A percentile compares a stretch with the other conserved stretches of the same genome.
These are phyloP conservation scores for Exophiala bonariae DNA, from an alignment of 2,329 filamentous ascomycete species.

Conservation along the genomic window DNA sequence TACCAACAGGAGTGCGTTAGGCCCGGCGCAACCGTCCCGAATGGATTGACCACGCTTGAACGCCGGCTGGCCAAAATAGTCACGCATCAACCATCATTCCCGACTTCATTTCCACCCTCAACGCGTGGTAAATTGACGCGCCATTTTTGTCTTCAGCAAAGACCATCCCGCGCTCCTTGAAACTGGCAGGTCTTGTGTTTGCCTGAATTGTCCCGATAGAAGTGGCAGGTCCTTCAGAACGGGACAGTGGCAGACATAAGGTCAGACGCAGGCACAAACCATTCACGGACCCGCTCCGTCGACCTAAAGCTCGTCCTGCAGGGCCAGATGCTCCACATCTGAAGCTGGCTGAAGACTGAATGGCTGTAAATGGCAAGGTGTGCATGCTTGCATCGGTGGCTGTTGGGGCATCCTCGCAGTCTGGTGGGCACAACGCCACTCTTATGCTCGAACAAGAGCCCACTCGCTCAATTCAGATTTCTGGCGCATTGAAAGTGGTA, in stretches of 20 bases:
- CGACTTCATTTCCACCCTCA: slow-evolving; percentile 6
- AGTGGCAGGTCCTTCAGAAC: slow-evolving; percentile 17
- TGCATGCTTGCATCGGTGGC: slow-evolving; percentile 1
- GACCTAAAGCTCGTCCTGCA: slow-evolving; percentile 2
- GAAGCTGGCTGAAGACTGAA: slow-evolving; percentile 7
- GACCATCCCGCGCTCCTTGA: slow-evolving; percentile 17
- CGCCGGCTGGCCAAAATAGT: too few relatives aligned
- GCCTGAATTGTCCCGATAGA: slow-evolving; percentile 14
- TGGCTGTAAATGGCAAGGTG: slow-evolving; percentile 9
- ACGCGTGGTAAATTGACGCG: slow-evolving; percentile 12
- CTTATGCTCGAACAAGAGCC: background rate
- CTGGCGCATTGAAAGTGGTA: background rate
- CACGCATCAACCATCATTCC: too few relatives aligned
- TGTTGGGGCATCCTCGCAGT: slow-evolving; percentile 13
- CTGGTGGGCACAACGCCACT: slow-evolving; percentile 13
- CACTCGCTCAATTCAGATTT: slow-evolving; percentile 8
- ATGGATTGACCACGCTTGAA: too few relatives aligned
- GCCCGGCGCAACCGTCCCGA: too few relatives aligned
- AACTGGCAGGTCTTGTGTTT: slow-evolving; percentile 19
- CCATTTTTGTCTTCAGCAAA: slow-evolving; percentile 8
- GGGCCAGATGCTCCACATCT: slow-evolving; percentile 3
- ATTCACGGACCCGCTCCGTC: slow-evolving; percentile 1
- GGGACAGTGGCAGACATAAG: slow-evolving; percentile 11
- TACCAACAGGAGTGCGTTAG: too few relatives aligned
- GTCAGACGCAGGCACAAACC: slow-evolving; percentile 13